Percentiles rank a stretch among this genome's conserved stretches.
Evolutionary conservation across 2,329 filamentous ascomycete species (phyloP).

Genomic region (Clonostachys sp.): DNA sequence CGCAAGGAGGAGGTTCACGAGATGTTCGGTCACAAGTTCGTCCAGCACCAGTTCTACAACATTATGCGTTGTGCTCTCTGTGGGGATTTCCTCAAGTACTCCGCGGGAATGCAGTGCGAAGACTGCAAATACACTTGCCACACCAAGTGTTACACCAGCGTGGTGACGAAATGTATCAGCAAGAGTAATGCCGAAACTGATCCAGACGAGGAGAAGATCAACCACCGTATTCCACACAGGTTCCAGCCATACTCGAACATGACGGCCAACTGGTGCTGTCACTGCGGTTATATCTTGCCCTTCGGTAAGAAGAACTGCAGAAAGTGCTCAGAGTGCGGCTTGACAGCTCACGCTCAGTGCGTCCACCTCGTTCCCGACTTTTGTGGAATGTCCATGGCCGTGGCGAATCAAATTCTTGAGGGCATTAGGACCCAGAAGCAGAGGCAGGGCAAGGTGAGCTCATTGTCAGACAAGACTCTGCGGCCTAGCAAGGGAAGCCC

Average conservation of each 20-base stretch:
- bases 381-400: conserved; percentile 98
- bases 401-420: conserved; percentile 87
- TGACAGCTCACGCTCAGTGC: conserved; percentile 88
- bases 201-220: conserved; percentile 99
- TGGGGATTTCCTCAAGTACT: conserved; percentile 97
- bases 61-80: conserved; percentile 99
- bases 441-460: conserved; percentile 50
- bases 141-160: conserved; percentile 92
- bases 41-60: conserved; percentile 99
- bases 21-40: conserved; percentile 98
- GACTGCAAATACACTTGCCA: conserved; percentile 99
- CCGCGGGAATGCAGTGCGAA: conserved; percentile 97
- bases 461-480: conserved; percentile 63
- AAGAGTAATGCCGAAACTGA: conserved; percentile 98
- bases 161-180: conserved; percentile 99
- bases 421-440: conserved; percentile 79
- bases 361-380: conserved; percentile 97
- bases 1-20: conserved; percentile 98
- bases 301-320: conserved; percentile 93
- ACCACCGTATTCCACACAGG: conserved; percentile 95
- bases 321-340: conserved; percentile 87
- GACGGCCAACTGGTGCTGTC: conserved; percentile 98
- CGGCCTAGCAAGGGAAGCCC: conserved; percentile 45
- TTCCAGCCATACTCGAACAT: conserved; percentile 97
- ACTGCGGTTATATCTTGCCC: conserved; percentile 93